Conservation (phyloP, 2,329 filamentous ascomycete species). For the Colletotrichum cordylinicola region DNA sequence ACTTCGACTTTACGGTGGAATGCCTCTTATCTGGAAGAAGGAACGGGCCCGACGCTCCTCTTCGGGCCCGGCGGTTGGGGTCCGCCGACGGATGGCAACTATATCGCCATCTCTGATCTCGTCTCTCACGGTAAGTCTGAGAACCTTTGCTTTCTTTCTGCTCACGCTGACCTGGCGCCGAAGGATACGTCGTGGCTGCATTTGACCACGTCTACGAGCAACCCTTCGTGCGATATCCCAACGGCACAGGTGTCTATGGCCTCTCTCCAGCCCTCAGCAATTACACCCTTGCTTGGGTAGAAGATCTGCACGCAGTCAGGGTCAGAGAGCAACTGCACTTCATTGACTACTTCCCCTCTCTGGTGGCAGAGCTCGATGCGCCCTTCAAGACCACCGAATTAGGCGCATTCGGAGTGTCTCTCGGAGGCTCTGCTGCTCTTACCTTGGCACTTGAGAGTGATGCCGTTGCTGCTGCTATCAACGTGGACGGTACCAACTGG, state of each 20-base stretch:
- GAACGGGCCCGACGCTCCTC: conserved; percentile 5
- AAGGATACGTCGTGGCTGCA: conserved; percentile 30
- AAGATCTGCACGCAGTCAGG: conserved; percentile 22
- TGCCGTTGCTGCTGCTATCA: conserved; percentile 24
- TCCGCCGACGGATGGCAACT: conserved; percentile 10
- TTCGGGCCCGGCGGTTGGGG: conserved; percentile 19
- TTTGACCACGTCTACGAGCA: conserved; percentile 33
- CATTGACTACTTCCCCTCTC: conserved; percentile 18
- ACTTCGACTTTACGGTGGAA: conserved; percentile 16
- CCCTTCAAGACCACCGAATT: conserved; percentile 23
- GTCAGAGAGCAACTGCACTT: conserved; percentile 26
- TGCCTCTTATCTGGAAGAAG: not conserved
- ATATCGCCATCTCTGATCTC: conserved; percentile 12
- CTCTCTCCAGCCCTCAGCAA: conserved; percentile 9
- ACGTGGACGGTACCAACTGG: conserved; percentile 26
- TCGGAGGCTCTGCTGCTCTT: conserved; percentile 27
- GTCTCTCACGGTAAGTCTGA: conserved; percentile 10
- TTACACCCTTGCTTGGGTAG: not conserved
- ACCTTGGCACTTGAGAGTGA: conserved; percentile 18
- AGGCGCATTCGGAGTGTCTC: conserved; percentile 26
- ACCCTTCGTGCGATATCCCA: conserved; percentile 31
- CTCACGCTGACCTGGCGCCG: conserved; percentile 7
- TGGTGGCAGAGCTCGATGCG: conserved; percentile 16
- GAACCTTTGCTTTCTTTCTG: too few species aligned
- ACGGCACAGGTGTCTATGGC: conserved; percentile 29